Conservation (phyloP, 306 rosid genomes). For the Rubus parviflorus region DNA sequence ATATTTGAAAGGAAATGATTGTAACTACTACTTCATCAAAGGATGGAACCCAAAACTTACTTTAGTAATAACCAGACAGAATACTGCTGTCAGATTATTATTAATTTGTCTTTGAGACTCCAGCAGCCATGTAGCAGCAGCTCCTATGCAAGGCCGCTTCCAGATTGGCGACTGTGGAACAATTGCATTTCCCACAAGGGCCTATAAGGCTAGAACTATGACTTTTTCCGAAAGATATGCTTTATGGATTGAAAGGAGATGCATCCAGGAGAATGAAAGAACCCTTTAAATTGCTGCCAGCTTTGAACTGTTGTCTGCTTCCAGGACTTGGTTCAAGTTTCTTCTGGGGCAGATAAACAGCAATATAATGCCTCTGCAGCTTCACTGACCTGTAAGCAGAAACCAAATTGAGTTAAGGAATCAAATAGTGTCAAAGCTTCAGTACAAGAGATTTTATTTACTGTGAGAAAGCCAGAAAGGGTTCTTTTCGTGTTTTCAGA, state of each 20-base stretch:
- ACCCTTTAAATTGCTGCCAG: not conserved
- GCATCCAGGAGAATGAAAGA: not conserved
- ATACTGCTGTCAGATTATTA: not conserved
- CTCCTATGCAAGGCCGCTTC: not conserved
- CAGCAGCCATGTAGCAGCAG: not conserved
- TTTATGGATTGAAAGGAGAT: not conserved
- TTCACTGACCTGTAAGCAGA: constrained; percentile 38
- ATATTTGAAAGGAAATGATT: not conserved
- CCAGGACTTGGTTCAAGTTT: not conserved
- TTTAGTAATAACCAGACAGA: not conserved
- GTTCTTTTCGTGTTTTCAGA: constrained; percentile 1
- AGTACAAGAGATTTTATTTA: constrained; percentile 4
- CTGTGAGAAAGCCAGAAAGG: constrained; percentile 9
- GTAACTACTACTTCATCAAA: not conserved
- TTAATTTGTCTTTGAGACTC: not conserved
- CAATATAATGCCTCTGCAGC: constrained; percentile 5
- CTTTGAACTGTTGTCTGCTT: constrained; percentile 8
- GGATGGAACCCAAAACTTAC: not conserved
- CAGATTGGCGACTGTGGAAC: not conserved
- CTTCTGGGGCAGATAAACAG: not conserved
- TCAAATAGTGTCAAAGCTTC: not conserved
- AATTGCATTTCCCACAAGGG: not conserved
- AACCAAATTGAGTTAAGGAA: constrained; percentile 16
- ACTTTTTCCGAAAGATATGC: not conserved
- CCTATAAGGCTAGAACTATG: not conserved